A percentile compares a stretch with the other conserved stretches of the same genome.
phyloP scores from a whole-genome alignment of 192 early-diverging fungal species.

The Piromyces finnis region DNA sequence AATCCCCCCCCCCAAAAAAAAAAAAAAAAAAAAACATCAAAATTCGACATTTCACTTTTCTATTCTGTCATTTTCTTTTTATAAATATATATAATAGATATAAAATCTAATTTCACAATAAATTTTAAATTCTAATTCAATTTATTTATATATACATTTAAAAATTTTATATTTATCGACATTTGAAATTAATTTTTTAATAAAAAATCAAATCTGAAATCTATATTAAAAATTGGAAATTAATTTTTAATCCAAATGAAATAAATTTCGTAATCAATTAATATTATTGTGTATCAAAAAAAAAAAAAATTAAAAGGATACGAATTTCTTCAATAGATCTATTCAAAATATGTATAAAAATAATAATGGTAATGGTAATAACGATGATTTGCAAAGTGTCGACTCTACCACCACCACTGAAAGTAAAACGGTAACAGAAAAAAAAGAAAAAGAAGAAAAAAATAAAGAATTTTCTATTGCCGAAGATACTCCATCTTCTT shows the following conservation, averaged over 20 bases:
- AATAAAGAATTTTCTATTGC: neutral
- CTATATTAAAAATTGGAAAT: too few species aligned
- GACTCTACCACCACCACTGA: too few species aligned
- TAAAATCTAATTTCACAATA: neutral
- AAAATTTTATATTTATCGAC: too few species aligned
- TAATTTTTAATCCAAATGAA: too few species aligned
- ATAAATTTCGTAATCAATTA: too few species aligned
- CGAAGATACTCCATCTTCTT: neutral
- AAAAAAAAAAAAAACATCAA: neutral
- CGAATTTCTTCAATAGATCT: constrained; percentile 16
- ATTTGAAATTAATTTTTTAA: too few species aligned
- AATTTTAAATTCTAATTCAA: too few species aligned
- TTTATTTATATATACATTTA: too few species aligned
- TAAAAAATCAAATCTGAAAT: too few species aligned
- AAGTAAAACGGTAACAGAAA: neutral
- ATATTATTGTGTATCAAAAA: too few species aligned
- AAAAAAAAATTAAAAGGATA: too few species aligned
- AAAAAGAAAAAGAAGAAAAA: neutral
- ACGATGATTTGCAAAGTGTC: neutral
- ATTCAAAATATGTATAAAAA: constrained; percentile 10
- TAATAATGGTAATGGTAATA: neutral
- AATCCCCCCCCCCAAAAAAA: neutral
- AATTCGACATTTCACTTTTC: neutral
- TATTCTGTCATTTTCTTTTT: neutral
- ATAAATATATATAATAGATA: neutral